phyloP scores from a whole-genome alignment of 2,329 filamentous ascomycete genomes.

The Alternaria infectoria region DNA sequence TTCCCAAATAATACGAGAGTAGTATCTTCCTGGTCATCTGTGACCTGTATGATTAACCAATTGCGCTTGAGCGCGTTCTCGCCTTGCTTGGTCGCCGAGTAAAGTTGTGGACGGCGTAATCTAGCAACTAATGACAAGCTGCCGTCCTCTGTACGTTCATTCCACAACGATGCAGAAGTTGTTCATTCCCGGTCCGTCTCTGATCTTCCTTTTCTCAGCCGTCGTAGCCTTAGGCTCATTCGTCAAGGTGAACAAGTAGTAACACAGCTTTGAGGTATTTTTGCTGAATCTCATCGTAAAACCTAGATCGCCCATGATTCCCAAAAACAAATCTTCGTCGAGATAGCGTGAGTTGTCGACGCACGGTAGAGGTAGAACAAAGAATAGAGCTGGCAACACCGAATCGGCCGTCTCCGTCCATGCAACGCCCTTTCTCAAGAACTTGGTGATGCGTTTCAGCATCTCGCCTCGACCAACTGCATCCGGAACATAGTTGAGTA shows the following conservation, averaged over 20 bases:
- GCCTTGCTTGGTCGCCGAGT: background rate
- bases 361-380: slow-evolving; percentile 89
- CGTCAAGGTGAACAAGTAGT: slow-evolving; percentile 78
- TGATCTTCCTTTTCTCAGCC: slow-evolving; percentile 77
- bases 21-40: background rate
- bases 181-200: slow-evolving; percentile 78
- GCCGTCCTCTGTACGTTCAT: slow-evolving; percentile 13
- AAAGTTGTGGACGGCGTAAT: background rate
- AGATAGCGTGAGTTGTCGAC: slow-evolving; percentile 91
- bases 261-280: slow-evolving; percentile 81
- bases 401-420: background rate
- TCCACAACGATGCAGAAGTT: slow-evolving; percentile 84
- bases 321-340: slow-evolving; percentile 69
- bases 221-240: slow-evolving; percentile 37
- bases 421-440: slow-evolving; percentile 33
- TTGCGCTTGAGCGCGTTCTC: background rate
- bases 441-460: slow-evolving; percentile 60
- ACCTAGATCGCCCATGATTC: slow-evolving; percentile 79
- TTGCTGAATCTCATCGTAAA: slow-evolving; percentile 72
- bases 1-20: background rate
- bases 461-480: slow-evolving; percentile 78
- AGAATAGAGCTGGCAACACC: slow-evolving; percentile 72
- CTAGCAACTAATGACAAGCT: background rate
- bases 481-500: slow-evolving; percentile 92
- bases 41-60: background rate